Evolutionary conservation across 257 asterid genomes (phyloP).

Genomic region (Paulownia fortunei): DNA sequence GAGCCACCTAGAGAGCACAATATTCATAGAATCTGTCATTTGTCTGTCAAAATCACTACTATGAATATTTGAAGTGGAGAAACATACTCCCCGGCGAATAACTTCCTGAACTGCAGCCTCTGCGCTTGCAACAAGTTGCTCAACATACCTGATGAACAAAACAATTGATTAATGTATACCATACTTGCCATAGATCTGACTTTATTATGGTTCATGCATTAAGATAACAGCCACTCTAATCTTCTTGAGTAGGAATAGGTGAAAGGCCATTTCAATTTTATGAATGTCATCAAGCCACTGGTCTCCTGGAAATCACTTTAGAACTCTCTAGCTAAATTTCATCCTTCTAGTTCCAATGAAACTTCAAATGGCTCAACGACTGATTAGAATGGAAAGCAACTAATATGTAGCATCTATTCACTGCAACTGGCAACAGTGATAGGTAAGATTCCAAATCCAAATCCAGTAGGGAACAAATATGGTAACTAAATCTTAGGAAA

Average conservation of each 20-base stretch:
- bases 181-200: neutral
- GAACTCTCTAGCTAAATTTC: neutral
- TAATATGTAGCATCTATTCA: neutral
- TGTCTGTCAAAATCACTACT: neutral
- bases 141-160: slow-evolving; percentile 71
- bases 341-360: slow-evolving; percentile 2
- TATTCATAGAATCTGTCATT: slow-evolving; percentile 28
- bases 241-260: neutral
- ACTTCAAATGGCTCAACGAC: neutral
- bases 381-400: neutral
- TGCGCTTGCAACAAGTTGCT: slow-evolving; percentile 96
- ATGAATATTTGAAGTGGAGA: slow-evolving; percentile 22
- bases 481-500: neutral
- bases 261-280: neutral
- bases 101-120: slow-evolving; percentile 99
- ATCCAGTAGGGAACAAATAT: neutral
- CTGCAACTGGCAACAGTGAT: neutral
- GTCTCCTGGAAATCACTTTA: neutral
- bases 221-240: neutral
- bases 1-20: slow-evolving; percentile 75
- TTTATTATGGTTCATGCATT: neutral
- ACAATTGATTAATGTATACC: slow-evolving; percentile 13
- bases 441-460: slow-evolving; percentile 6
- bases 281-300: neutral
- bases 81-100: slow-evolving; percentile 88